Evolutionary conservation across 805 yeast species (phyloP), one percentile per base, ranked within the genome.

Genomic region (Cyberlindnera meyerae): DNA sequence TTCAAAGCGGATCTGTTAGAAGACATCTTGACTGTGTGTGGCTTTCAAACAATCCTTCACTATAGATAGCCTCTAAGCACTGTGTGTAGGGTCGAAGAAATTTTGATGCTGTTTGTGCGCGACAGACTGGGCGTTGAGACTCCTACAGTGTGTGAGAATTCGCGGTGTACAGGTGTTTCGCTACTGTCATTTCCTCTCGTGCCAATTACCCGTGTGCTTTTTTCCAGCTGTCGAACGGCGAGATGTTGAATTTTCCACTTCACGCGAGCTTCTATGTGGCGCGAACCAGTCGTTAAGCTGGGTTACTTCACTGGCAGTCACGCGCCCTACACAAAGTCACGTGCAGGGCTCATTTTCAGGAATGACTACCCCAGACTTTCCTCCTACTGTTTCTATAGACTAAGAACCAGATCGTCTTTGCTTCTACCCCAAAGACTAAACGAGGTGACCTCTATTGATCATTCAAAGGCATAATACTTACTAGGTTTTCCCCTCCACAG

Each of bases 1-100:
- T 85, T 84, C 70, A 88, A 77, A 73, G 90, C 94, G 73, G 81
- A 77, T 71, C 73, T 73, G 58, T 55, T 54, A 41, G 68, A 68
- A 57, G 73, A 70, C 73, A 68, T 68, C 42, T 48, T 48, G 39
- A 39, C 31, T 36, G 45, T 36, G 39, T 27, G 43, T 27, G 33
- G 44, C 29, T 33, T 27, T 14, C 11, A 11, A 24, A 27, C 16
- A 11, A 11, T 18, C 11, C 18, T 27, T 6, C 13, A 13, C 8
- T 13, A 14, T 11, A 11, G 27, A 11, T 24, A n/a, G 7, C 14
- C 13, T 6, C 13, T 27, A 13, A 24, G 14, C 11, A 7, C 15
- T 18, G 34, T 21, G 38, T 24, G 37, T 27, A 25, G 17, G 36
- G 25, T 18, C 40, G 31, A 39, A 43, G 47, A 43, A 43, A 43